Conservation (phyloP, 352 stramenopile species). For the Pythium guiyangense region DNA sequence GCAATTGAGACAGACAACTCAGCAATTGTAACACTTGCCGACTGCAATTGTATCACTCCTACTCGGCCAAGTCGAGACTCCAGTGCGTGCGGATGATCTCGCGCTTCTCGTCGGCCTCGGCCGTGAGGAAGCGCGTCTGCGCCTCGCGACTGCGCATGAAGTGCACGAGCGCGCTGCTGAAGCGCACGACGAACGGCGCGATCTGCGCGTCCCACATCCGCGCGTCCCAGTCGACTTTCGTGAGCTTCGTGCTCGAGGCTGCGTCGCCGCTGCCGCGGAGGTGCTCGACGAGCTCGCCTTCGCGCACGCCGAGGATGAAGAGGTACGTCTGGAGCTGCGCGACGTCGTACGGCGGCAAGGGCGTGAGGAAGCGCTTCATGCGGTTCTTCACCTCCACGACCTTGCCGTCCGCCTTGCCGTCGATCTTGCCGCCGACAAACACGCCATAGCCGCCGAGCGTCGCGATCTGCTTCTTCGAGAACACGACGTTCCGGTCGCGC, state of each 20-base stretch:
- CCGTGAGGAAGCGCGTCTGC: too few relatives aligned
- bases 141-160: too few relatives aligned
- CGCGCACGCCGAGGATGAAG: conserved; percentile 57
- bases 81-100: too few relatives aligned
- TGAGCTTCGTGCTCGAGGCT: conserved; percentile 58
- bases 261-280: conserved; percentile 26
- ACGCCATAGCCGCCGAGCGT: conserved; percentile 42
- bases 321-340: conserved; percentile 84
- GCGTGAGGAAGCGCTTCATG: conserved; percentile 59
- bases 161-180: too few relatives aligned
- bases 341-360: conserved; percentile 76
- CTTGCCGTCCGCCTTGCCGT: conserved; percentile 66
- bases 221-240: conserved; percentile 58
- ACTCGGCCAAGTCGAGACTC: conserved; percentile 6
- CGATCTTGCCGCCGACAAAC: conserved; percentile 80
- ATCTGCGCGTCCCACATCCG: conserved; percentile 68
- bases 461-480: conserved; percentile 68
- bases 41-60: not conserved
- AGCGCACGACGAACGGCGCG: conserved; percentile 51
- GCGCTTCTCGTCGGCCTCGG: too few relatives aligned
- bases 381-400: conserved; percentile 87
- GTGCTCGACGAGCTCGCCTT: conserved; percentile 82
- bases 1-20: too few relatives aligned
- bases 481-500: conserved; percentile 66
- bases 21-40: too few relatives aligned